Percentiles rank a stretch among this genome's conserved stretches.
Conservation (phyloP, 1,139 yeast species). For the Debaryomyces subglobosus region DNA sequence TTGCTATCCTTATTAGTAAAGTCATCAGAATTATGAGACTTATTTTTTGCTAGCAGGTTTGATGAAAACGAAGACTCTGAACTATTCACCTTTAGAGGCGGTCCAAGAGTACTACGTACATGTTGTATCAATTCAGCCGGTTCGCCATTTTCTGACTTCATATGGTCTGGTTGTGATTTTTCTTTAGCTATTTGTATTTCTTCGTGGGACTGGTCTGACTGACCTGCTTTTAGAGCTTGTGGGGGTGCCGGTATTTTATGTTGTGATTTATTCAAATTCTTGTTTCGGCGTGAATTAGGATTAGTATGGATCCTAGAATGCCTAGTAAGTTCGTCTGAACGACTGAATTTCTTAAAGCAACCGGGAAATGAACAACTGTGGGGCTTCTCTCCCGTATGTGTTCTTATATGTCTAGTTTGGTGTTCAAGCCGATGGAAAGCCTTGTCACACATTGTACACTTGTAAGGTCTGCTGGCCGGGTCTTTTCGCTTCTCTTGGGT, state of each 20-base stretch:
- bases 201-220: neutral
- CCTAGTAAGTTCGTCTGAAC: slow-evolving; percentile 89
- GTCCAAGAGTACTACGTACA: neutral
- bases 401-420: slow-evolving; percentile 90
- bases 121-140: neutral
- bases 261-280: slow-evolving; percentile 27
- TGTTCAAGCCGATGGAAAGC: slow-evolving; percentile 93
- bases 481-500: slow-evolving; percentile 23
- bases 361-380: slow-evolving; percentile 88
- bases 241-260: slow-evolving; percentile 1
- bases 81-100: slow-evolving; percentile 4
- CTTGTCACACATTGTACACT: slow-evolving; percentile 88
- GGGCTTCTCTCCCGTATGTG: slow-evolving; percentile 96
- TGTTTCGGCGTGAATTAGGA: slow-evolving; percentile 68
- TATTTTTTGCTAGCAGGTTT: neutral
- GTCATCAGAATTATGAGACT: neutral
- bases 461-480: slow-evolving; percentile 65
- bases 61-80: slow-evolving; percentile 7
- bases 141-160: neutral
- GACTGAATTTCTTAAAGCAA: slow-evolving; percentile 79
- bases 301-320: slow-evolving; percentile 87
- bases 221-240: neutral
- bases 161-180: neutral
- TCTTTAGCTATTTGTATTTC: neutral
- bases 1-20: neutral